Evolutionary conservation across 257 asterid species (phyloP), one percentile per base, ranked within the genome.

Genomic region (Vinca minor): DNA sequence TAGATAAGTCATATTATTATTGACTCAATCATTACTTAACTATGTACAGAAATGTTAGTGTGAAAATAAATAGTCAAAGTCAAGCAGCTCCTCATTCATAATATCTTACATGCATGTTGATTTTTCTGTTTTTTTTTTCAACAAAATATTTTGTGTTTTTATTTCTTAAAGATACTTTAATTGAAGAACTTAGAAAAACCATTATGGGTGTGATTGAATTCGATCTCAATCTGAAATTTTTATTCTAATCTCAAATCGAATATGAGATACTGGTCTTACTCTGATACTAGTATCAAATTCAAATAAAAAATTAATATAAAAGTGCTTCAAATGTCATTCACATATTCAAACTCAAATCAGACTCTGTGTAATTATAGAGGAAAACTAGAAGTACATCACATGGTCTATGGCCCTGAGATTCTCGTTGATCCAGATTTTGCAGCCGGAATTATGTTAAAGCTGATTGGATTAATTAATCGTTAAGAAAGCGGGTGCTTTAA

Each of bases 51-150:
- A 49, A 21, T 14, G 10, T 21, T 8, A 13, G n/a, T 42, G n/a
- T 4, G 12, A 2, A 17, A 45, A 15, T 3, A 18, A 15, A 15
- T 20, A 45, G 23, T 17, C n/a, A 34, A 18, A 15, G 17, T 45
- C 23, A 52, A 52, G 36, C 59, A 26, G 1, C 42, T 56, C 62
- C 41, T 56, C 32, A 5, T 56, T 56, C 26, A 18, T 31, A 56
- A 31, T 15, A 56, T 31, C 42, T 56, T 42, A 56, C 62, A 56
- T 56, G 62, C 41, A 31, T 56, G 21, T 55, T 55, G 61, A 55
- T 34, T 55, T 55, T 55, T 55, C 14, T 55, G 41, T 31, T 5
- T 31, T 1, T 42, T 6, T 55, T 13, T 4, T 5, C 9, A n/a
- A 53, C 26, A 25, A 28, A 15, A 15, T n/a, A n/a, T 18, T 18